phyloP scores from a whole-genome alignment of 805 yeast species.

The Teunomyces panamensis region DNA sequence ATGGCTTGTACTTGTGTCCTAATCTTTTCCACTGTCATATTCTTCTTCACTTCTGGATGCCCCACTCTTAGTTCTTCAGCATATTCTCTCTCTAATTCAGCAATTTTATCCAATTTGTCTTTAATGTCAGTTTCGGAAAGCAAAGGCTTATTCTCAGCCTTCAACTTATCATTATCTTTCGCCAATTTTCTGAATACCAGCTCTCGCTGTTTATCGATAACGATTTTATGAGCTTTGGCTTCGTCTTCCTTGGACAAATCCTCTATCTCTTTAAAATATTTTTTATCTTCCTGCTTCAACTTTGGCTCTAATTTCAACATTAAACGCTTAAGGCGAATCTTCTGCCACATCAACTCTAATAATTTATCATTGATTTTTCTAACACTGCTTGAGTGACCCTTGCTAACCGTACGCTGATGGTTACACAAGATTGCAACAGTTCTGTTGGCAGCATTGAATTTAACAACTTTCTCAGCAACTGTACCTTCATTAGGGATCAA shows the following conservation, averaged over 20 bases:
- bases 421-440: slow-evolving; percentile 95
- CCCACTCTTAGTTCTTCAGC: slow-evolving; percentile 58
- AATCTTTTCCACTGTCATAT: slow-evolving; percentile 63
- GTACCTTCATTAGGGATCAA: slow-evolving; percentile 83
- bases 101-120: slow-evolving; percentile 55
- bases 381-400: slow-evolving; percentile 77
- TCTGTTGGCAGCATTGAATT: slow-evolving; percentile 91
- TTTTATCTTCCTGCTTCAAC: slow-evolving; percentile 48
- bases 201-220: slow-evolving; percentile 65
- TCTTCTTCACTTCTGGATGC: slow-evolving; percentile 51
- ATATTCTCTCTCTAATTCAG: slow-evolving; percentile 50
- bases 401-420: slow-evolving; percentile 91
- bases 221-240: slow-evolving; percentile 50
- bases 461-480: slow-evolving; percentile 80
- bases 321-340: slow-evolving; percentile 68
- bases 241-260: slow-evolving; percentile 67
- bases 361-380: slow-evolving; percentile 75
- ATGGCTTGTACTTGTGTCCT: slow-evolving; percentile 67
- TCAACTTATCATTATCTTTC: slow-evolving; percentile 74
- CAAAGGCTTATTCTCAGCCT: slow-evolving; percentile 52
- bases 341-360: slow-evolving; percentile 82
- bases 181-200: slow-evolving; percentile 61
- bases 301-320: slow-evolving; percentile 62
- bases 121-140: slow-evolving; percentile 56
- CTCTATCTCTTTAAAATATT: slow-evolving; percentile 65